A percentile compares a stretch with the other conserved stretches of the same genome.
Evolutionary conservation across 2,329 filamentous ascomycete genomes (phyloP).

Genomic region (Endoconidiophora laricicola): DNA sequence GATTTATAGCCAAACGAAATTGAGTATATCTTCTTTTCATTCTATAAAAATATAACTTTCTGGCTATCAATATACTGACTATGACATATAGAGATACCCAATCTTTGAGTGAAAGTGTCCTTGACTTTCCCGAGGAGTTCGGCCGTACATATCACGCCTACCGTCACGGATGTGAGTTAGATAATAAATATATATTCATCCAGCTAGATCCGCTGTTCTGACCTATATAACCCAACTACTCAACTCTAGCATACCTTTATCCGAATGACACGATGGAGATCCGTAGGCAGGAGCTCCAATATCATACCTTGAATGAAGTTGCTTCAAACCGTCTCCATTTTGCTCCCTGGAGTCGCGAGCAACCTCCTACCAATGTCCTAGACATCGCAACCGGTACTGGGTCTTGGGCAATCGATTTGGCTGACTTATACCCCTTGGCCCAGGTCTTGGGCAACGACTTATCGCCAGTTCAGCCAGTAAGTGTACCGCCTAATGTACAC

Average conservation of each 20-base stretch:
- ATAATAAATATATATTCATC: neutral
- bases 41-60: neutral
- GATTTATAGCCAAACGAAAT: neutral
- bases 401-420: slow-evolving; percentile 52
- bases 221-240: neutral
- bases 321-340: slow-evolving; percentile 27
- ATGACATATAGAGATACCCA: slow-evolving; percentile 17
- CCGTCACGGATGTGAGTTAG: slow-evolving; percentile 28
- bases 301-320: slow-evolving; percentile 22
- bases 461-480: slow-evolving; percentile 47
- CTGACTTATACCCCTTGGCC: slow-evolving; percentile 41
- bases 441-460: slow-evolving; percentile 48
- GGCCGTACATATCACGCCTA: slow-evolving; percentile 33
- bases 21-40: neutral
- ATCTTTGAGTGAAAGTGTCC: slow-evolving; percentile 27
- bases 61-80: neutral
- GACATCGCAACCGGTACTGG: slow-evolving; percentile 31
- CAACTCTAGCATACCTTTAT: slow-evolving; percentile 26
- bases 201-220: neutral
- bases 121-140: slow-evolving; percentile 26
- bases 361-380: slow-evolving; percentile 23
- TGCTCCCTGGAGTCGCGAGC: slow-evolving; percentile 23
- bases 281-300: slow-evolving; percentile 26
- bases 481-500: slow-evolving; percentile 55
- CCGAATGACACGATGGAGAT: slow-evolving; percentile 28